Conservation (phyloP, 495 filamentous ascomycete species). For the Penicillium nucicola region DNA sequence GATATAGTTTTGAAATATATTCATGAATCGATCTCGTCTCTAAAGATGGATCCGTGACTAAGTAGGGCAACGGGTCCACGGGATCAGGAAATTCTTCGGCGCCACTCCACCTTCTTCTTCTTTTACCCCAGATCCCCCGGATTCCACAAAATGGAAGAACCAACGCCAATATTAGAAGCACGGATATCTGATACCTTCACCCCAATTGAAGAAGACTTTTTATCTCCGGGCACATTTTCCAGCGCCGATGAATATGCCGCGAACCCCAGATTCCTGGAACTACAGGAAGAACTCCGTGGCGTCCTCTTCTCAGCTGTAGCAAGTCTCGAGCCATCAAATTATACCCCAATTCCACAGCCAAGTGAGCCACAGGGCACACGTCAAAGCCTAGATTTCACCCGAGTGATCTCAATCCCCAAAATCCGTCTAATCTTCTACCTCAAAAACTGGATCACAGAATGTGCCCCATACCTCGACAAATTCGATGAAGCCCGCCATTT, state of each 20-base stretch:
- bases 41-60: conserved; percentile 11
- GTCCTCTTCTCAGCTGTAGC: conserved; percentile 27
- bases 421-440: conserved; percentile 24
- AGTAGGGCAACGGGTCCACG: conserved; percentile 1
- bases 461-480: conserved; percentile 39
- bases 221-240: conserved; percentile 28
- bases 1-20: no score
- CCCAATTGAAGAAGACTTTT: conserved; percentile 24
- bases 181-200: conserved; percentile 15
- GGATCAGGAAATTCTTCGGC: not conserved
- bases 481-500: conserved; percentile 35
- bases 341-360: conserved; percentile 16
- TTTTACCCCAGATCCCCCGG: conserved; percentile 12
- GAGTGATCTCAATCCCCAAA: conserved; percentile 23
- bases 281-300: conserved; percentile 27
- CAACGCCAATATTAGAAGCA: conserved; percentile 12
- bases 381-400: conserved; percentile 25
- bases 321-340: conserved; percentile 20
- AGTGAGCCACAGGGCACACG: conserved; percentile 8
- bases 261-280: conserved; percentile 25
- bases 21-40: no score
- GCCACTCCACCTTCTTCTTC: conserved; percentile 8
- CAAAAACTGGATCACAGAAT: conserved; percentile 29
- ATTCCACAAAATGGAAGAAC: conserved; percentile 17
- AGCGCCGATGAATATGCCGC: conserved; percentile 30